Evolutionary conservation across 495 filamentous ascomycete genomes (phyloP).

Genomic region (Neurospora africana): DNA sequence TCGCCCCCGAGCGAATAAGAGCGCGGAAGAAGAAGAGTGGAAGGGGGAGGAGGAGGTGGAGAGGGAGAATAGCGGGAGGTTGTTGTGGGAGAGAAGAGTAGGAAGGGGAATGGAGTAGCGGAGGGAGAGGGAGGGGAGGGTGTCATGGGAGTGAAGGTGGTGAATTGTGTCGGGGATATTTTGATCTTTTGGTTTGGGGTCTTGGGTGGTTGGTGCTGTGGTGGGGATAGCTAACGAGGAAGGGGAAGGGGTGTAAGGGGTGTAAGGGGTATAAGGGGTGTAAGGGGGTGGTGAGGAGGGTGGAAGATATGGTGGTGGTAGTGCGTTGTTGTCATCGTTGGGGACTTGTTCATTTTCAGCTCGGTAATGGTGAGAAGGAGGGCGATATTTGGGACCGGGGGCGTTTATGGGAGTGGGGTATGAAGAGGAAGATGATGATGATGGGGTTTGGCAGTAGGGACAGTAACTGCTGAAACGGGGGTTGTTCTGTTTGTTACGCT

Average conservation of each 20-base stretch:
- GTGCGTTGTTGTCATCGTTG: slow-evolving; percentile 5
- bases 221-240: background rate
- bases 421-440: slow-evolving; percentile 24
- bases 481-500: slow-evolving; percentile 39
- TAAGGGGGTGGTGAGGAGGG: slow-evolving; percentile 28
- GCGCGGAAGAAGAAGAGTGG: background rate
- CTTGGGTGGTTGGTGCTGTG: background rate
- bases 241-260: slow-evolving; percentile 8
- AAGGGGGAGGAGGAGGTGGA: slow-evolving; percentile 49
- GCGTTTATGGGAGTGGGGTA: slow-evolving; percentile 23
- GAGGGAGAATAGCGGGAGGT: slow-evolving; percentile 48
- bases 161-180: slow-evolving; percentile 46
- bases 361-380: slow-evolving; percentile 15
- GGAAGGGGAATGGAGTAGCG: slow-evolving; percentile 52
- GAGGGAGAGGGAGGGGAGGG: slow-evolving; percentile 51
- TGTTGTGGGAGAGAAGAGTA: slow-evolving; percentile 49
- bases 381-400: slow-evolving; percentile 8
- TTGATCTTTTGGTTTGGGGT: background rate
- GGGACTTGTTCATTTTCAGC: slow-evolving; percentile 28
- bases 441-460: slow-evolving; percentile 40
- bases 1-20: slow-evolving; percentile 30
- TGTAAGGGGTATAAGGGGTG: slow-evolving; percentile 11
- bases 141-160: slow-evolving; percentile 54
- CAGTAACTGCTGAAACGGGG: slow-evolving; percentile 61
- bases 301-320: slow-evolving; percentile 47